These are phyloP conservation scores for Aphanomyces invadans DNA, from an alignment of 352 stramenopile genomes.

Conservation along the genomic window DNA sequence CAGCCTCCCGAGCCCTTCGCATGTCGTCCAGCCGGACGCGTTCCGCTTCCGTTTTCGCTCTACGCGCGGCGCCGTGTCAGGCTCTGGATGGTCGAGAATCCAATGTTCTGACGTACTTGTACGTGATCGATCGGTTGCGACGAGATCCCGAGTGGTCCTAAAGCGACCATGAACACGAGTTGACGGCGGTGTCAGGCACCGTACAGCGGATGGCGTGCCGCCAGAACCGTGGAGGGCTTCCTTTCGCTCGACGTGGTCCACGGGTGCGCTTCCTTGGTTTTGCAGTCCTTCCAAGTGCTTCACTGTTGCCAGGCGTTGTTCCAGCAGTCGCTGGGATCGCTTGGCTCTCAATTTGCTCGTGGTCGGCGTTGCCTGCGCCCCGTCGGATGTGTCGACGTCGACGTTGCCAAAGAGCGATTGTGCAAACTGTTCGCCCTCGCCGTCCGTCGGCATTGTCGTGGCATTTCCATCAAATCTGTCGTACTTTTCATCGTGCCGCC, in stretches of 20 bases:
- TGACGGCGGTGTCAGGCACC: too few species aligned
- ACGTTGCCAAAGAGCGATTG: constrained; percentile 83
- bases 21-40: background rate
- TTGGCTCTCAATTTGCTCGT: constrained; percentile 41
- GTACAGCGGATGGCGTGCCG: too few species aligned
- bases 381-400: background rate
- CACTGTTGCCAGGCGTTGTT: constrained; percentile 21
- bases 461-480: background rate
- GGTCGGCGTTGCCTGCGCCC: constrained; percentile 29
- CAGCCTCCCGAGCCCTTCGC: constrained; percentile 10
- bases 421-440: constrained; percentile 89
- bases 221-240: too few species aligned
- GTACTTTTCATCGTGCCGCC: background rate
- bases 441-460: constrained; percentile 59
- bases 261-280: background rate
- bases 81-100: too few species aligned
- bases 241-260: background rate
- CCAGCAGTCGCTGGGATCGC: constrained; percentile 39
- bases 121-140: background rate
- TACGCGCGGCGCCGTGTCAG: too few species aligned
- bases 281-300: background rate
- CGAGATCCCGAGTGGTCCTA: too few species aligned
- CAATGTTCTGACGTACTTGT: too few species aligned
- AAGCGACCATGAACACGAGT: too few species aligned
- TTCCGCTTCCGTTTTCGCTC: constrained; percentile 19